Evolutionary conservation across 2,329 filamentous ascomycete genomes (phyloP).

Genomic region (Xylariaceae sp.): DNA sequence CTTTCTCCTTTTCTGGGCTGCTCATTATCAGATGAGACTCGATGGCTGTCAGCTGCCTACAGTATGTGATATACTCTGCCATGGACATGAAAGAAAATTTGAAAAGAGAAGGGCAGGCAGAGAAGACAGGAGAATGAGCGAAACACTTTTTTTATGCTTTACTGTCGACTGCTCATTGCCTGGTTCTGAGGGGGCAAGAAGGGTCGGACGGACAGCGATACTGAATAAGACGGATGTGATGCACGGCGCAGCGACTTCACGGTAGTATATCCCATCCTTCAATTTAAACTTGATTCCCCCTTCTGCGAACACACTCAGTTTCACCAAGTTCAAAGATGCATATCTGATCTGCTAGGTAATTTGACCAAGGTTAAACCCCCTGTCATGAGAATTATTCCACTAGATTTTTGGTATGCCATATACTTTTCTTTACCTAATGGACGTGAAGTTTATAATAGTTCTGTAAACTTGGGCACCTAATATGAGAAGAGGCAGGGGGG

Average conservation of each 20-base stretch:
- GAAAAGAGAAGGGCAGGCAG: neutral
- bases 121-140: neutral
- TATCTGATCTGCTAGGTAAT: no score
- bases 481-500: no score
- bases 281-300: conserved; percentile 25
- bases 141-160: neutral
- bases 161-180: conserved; percentile 7
- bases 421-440: no score
- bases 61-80: conserved; percentile 1
- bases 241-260: conserved; percentile 9
- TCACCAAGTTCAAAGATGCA: no score
- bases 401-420: no score
- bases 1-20: neutral
- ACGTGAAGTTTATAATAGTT: no score
- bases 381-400: no score
- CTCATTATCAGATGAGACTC: neutral
- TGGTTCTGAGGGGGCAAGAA: neutral
- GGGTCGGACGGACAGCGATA: neutral
- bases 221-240: neutral
- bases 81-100: neutral
- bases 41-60: no score
- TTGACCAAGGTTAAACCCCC: no score
- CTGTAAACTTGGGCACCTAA: no score
- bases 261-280: conserved; percentile 20
- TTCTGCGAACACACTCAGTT: conserved; percentile 12